A percentile compares a stretch with the other conserved stretches of the same genome.
Conservation (phyloP, 805 yeast species). For the Saturnispora gosingensis region DNA sequence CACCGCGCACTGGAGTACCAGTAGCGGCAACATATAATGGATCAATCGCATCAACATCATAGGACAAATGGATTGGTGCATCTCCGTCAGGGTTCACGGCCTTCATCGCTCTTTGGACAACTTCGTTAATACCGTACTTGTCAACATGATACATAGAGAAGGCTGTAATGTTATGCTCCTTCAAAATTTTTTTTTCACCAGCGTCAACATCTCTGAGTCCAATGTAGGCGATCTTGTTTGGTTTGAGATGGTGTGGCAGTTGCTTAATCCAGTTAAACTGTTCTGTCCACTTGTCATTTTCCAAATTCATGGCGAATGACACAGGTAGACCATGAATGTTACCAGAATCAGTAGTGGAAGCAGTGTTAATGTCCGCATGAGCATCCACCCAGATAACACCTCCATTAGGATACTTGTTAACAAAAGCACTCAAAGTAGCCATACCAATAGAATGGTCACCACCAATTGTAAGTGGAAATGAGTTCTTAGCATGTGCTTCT, state of each 20-base stretch:
- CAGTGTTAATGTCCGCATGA: constrained; percentile 93
- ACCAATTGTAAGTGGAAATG: constrained; percentile 78
- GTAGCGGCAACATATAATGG: constrained; percentile 94
- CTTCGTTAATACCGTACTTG: constrained; percentile 84
- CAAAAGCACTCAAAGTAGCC: constrained; percentile 81
- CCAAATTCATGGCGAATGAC: constrained; percentile 79
- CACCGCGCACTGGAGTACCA: constrained; percentile 97
- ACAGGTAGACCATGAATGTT: constrained; percentile 97
- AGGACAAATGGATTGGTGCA: constrained; percentile 77
- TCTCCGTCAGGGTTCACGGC: constrained; percentile 62
- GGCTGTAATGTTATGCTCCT: constrained; percentile 66
- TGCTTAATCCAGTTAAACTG: constrained; percentile 58
- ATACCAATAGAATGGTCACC: constrained; percentile 97
- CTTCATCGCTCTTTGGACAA: constrained; percentile 83
- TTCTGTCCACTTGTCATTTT: constrained; percentile 55
- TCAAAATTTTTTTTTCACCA: constrained; percentile 70
- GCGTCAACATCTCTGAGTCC: constrained; percentile 90
- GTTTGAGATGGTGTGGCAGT: constrained; percentile 51
- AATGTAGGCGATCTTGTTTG: constrained; percentile 75
- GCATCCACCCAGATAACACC: constrained; percentile 96
- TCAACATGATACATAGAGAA: constrained; percentile 95
- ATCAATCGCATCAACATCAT: constrained; percentile 96
- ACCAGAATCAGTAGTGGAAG: constrained; percentile 74
- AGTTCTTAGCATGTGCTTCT: constrained; percentile 36
- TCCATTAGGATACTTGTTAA: constrained; percentile 73